A percentile compares a stretch with the other conserved stretches of the same genome.
Conservation (phyloP, 169 alveolate species). For the Cryptosporidium felis region DNA sequence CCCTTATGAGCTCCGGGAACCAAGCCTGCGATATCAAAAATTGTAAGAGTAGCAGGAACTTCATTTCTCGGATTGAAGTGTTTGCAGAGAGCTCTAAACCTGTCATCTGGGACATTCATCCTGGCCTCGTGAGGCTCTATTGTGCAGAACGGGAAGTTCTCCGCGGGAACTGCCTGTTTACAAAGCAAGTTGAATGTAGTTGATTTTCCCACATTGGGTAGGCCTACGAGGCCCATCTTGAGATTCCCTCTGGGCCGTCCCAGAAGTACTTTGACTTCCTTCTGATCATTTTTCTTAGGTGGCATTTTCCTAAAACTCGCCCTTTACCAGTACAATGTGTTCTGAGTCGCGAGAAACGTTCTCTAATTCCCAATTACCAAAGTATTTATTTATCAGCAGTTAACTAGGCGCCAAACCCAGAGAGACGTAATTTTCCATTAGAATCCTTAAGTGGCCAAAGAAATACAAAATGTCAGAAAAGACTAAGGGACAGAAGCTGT, state of each 20-base stretch:
- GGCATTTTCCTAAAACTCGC: conserved; percentile 78
- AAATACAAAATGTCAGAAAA: neutral
- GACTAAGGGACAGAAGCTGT: neutral
- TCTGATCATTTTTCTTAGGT: conserved; percentile 83
- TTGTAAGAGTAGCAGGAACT: conserved; percentile 94
- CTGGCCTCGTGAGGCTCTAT: conserved; percentile 98
- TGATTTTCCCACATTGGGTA: conserved; percentile 98
- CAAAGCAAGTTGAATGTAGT: conserved; percentile 96
- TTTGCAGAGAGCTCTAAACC: conserved; percentile 92
- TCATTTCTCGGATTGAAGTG: conserved; percentile 94
- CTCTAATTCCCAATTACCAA: too few relatives aligned
- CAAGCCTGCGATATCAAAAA: conserved; percentile 98
- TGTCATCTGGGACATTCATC: conserved; percentile 91
- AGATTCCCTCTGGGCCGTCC: conserved; percentile 87
- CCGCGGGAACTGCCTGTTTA: conserved; percentile 95
- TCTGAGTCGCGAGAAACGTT: too few relatives aligned
- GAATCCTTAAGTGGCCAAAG: too few relatives aligned
- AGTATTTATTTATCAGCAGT: too few relatives aligned
- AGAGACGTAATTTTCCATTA: too few relatives aligned
- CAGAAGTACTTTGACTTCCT: conserved; percentile 70
- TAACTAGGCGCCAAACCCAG: too few relatives aligned
- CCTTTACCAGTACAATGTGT: too few relatives aligned
- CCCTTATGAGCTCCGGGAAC: conserved; percentile 98
- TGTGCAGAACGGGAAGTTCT: conserved; percentile 97
- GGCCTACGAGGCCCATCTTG: conserved; percentile 98